Evolutionary conservation across 768 basidiomycete genomes (phyloP).

Genomic region (Xerocomus potaroensis): DNA sequence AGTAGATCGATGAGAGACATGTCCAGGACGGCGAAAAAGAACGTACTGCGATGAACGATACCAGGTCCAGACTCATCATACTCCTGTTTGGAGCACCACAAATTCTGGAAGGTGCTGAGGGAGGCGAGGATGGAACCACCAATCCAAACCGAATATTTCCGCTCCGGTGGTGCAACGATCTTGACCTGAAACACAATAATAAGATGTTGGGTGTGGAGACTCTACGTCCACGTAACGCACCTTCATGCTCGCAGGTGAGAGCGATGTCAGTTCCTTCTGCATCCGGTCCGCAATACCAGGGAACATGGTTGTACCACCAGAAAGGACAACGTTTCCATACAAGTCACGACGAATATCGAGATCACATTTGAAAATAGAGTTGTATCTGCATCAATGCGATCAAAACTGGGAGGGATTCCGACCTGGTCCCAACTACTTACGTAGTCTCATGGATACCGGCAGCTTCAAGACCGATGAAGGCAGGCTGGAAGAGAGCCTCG

Average conservation of each 20-base stretch:
- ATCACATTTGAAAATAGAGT: slow-evolving; percentile 66
- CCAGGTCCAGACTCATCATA: slow-evolving; percentile 83
- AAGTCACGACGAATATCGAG: slow-evolving; percentile 49
- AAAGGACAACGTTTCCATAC: slow-evolving; percentile 41
- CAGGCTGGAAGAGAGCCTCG: slow-evolving; percentile 56
- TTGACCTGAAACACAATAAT: slow-evolving; percentile 52
- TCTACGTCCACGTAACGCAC: slow-evolving; percentile 26
- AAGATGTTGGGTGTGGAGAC: neutral
- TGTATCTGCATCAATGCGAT: slow-evolving; percentile 34
- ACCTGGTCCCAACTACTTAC: slow-evolving; percentile 23
- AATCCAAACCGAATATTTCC: slow-evolving; percentile 96
- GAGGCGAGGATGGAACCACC: slow-evolving; percentile 85
- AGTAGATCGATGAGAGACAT: neutral
- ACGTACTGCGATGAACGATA: slow-evolving; percentile 75
- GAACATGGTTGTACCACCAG: slow-evolving; percentile 94
- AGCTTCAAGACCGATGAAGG: slow-evolving; percentile 66
- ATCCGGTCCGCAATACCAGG: slow-evolving; percentile 93
- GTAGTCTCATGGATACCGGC: slow-evolving; percentile 78
- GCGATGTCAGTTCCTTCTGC: slow-evolving; percentile 87
- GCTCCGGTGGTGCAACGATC: slow-evolving; percentile 90
- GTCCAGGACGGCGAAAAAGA: neutral
- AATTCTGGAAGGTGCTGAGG: slow-evolving; percentile 92
- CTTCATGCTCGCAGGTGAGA: slow-evolving; percentile 85
- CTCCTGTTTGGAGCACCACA: slow-evolving; percentile 93
- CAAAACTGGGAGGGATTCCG: neutral